A percentile compares a stretch with the other conserved stretches of the same genome.
phyloP scores from a whole-genome alignment of 768 basidiomycete species.

The Calocera viscosa region DNA sequence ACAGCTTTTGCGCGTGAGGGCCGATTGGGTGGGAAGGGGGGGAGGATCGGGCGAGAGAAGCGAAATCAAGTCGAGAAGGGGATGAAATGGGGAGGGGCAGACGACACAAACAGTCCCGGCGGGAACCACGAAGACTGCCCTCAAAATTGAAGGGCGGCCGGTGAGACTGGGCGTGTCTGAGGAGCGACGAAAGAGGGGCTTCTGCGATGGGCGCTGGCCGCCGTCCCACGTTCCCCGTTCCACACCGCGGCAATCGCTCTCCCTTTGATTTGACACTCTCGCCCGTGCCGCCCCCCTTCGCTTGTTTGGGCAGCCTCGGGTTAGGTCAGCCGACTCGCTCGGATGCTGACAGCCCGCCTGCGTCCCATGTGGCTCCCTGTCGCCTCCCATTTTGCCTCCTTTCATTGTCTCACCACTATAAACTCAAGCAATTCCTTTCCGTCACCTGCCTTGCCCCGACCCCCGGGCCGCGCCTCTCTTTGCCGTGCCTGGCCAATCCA shows the following conservation, averaged over 20 bases:
- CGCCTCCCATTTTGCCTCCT: background rate
- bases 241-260: too few species aligned
- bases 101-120: background rate
- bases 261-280: too few species aligned
- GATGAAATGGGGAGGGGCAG: background rate
- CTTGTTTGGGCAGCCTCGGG: background rate
- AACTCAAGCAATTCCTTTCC: background rate
- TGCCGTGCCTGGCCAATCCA: constrained; percentile 3
- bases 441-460: background rate
- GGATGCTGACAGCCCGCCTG: background rate
- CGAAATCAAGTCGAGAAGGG: background rate
- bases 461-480: background rate
- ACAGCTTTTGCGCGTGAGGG: background rate
- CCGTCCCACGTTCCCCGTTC: constrained; percentile 3
- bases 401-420: constrained; percentile 3
- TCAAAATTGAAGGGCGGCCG: background rate
- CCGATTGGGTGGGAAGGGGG: background rate
- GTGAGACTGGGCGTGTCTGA: background rate
- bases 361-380: background rate
- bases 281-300: too few species aligned
- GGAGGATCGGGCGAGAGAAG: background rate
- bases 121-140: background rate
- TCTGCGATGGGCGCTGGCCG: background rate
- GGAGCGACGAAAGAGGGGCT: background rate
- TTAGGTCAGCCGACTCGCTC: constrained; percentile 5